A percentile compares a stretch with the other conserved stretches of the same genome.
Conservation (phyloP, 2,329 filamentous ascomycete genomes). For the Epichloe typhina region DNA sequence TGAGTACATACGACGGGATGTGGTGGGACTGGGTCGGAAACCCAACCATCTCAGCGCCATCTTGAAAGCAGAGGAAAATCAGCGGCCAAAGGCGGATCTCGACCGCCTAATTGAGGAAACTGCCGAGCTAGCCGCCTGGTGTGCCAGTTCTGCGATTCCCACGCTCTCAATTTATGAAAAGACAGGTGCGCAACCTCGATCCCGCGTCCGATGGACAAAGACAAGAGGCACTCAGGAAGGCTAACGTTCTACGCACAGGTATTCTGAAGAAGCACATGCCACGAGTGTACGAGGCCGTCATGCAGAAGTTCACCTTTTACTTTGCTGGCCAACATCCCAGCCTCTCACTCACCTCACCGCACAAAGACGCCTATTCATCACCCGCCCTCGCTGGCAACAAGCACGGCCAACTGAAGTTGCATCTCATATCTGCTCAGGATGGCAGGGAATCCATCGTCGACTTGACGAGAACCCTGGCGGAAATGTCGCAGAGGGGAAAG, state of each 20-base stretch:
- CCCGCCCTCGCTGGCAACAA: conserved; percentile 15
- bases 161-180: conserved; percentile 84
- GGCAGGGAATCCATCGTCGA: conserved; percentile 91
- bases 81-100: conserved; percentile 57
- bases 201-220: neutral
- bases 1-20: conserved; percentile 80
- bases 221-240: neutral
- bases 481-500: conserved; percentile 89
- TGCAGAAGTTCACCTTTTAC: conserved; percentile 71
- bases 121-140: conserved; percentile 88
- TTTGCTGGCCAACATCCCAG: conserved; percentile 65
- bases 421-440: conserved; percentile 78
- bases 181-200: conserved; percentile 47
- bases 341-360: conserved; percentile 42
- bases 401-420: conserved; percentile 39
- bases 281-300: conserved; percentile 68
- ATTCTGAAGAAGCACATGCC: conserved; percentile 80
- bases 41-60: conserved; percentile 84
- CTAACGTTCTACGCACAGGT: conserved; percentile 37
- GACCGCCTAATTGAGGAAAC: conserved; percentile 82
- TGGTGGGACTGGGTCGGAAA: conserved; percentile 57
- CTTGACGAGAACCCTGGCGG: conserved; percentile 81
- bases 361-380: conserved; percentile 24
- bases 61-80: conserved; percentile 57
- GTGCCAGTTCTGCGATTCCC: conserved; percentile 75